These are phyloP conservation scores for Botryococcus braunii DNA, from an alignment of 163 green algal genomes.

Conservation along the genomic window DNA sequence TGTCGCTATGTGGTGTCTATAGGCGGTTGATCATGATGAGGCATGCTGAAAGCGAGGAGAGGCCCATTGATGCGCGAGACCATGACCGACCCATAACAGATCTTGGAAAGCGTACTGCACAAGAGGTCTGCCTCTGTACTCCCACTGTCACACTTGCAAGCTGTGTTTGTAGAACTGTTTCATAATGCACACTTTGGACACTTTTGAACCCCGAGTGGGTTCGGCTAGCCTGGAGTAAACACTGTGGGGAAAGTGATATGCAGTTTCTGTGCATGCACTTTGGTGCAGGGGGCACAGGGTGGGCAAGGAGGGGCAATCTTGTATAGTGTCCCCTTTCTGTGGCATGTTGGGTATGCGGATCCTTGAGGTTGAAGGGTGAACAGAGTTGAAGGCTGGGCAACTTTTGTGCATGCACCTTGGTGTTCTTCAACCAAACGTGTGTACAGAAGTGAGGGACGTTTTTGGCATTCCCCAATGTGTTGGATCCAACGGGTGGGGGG, in stretches of 20 bases:
- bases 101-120: conserved; percentile 5
- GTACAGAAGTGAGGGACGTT: neutral
- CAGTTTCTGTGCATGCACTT: neutral
- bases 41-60: conserved; percentile 34
- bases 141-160: neutral
- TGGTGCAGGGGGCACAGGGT: too few species aligned
- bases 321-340: too few species aligned
- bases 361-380: neutral
- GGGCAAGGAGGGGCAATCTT: too few species aligned
- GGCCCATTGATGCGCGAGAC: conserved; percentile 18
- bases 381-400: neutral
- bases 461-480: neutral
- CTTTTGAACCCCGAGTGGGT: neutral
- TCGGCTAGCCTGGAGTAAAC: neutral
- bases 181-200: neutral
- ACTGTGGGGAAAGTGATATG: neutral
- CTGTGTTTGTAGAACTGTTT: neutral
- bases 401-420: neutral
- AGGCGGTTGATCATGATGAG: conserved; percentile 49
- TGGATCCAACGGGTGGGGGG: too few species aligned
- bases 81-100: conserved; percentile 48
- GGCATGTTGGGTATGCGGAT: too few species aligned
- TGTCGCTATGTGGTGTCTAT: too few species aligned
- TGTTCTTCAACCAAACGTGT: neutral
- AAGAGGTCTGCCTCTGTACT: conserved; percentile 22